Conservation (phyloP, 257 asterid genomes). For the Solanum virginianum region DNA sequence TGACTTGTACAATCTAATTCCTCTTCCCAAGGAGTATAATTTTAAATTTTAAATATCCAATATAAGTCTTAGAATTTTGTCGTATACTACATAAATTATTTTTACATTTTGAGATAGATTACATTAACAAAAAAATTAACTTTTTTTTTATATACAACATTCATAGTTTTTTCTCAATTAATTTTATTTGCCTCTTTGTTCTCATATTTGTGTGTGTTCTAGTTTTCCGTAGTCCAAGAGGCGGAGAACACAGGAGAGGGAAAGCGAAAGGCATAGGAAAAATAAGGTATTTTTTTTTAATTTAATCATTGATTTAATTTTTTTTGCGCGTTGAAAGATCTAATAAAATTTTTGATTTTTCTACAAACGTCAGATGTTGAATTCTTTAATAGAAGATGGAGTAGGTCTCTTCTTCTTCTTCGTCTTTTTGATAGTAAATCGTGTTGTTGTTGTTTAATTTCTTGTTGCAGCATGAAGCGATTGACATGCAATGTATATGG, state of each 20-base stretch:
- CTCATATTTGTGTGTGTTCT: neutral
- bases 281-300: no score
- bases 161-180: no score
- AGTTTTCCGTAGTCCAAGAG: neutral
- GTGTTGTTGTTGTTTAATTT: constrained; percentile 1
- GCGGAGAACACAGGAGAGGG: neutral
- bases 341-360: constrained; percentile 16
- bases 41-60: neutral
- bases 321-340: constrained; percentile 29
- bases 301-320: constrained; percentile 5
- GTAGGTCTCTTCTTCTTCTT: no score
- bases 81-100: neutral
- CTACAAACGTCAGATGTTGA: constrained; percentile 29
- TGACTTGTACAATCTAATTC: neutral
- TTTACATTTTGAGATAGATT: no score
- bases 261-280: neutral
- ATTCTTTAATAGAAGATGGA: neutral
- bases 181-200: neutral
- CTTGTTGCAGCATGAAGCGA: constrained; percentile 59
- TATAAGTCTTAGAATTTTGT: neutral
- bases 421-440: neutral
- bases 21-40: neutral
- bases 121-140: no score
- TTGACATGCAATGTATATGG: constrained; percentile 43
- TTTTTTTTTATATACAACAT: no score